Conservation (phyloP, 805 yeast species). For the Isabelozyma heimii region DNA sequence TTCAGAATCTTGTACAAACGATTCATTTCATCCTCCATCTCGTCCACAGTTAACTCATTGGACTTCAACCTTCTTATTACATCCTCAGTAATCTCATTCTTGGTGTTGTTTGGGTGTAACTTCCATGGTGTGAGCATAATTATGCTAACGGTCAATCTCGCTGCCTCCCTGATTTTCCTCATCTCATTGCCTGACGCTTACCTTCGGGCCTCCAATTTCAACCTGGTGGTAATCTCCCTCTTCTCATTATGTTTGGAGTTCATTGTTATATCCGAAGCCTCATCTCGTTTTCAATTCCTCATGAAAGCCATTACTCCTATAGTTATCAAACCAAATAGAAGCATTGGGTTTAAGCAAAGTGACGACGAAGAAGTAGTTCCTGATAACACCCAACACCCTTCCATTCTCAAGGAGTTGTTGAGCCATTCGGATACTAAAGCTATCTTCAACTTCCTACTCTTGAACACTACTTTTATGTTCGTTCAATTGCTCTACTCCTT, state of each 20-base stretch:
- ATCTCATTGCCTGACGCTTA: conserved; percentile 21
- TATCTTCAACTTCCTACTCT: conserved; percentile 79
- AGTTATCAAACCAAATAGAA: conserved; percentile 17
- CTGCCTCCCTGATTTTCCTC: conserved; percentile 21
- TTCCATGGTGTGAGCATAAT: conserved; percentile 9
- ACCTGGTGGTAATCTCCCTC: conserved; percentile 14
- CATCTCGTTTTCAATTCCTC: conserved; percentile 5
- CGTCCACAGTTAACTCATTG: conserved; percentile 2
- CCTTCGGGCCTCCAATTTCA: conserved; percentile 10
- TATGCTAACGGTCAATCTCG: conserved; percentile 22
- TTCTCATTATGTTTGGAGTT: conserved; percentile 17
- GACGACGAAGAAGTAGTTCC: neutral
- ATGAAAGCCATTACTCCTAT: conserved; percentile 15
- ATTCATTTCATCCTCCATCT: conserved; percentile 6
- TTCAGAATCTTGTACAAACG: conserved; percentile 8
- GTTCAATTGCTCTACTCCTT: conserved; percentile 89
- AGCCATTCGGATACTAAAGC: conserved; percentile 69
- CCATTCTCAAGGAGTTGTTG: conserved; percentile 29
- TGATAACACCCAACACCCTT: neutral
- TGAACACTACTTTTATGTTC: conserved; percentile 92
- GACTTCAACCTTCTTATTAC: conserved; percentile 1
- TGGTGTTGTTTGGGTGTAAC: conserved; percentile 1
- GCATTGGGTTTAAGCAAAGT: conserved; percentile 1
- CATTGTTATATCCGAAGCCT: conserved; percentile 12
- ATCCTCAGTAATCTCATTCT: conserved; percentile 2